Base-by-base conservation (phyloP, 495 filamentous ascomycete genomes). In the Penicillium chermesinum region DNA sequence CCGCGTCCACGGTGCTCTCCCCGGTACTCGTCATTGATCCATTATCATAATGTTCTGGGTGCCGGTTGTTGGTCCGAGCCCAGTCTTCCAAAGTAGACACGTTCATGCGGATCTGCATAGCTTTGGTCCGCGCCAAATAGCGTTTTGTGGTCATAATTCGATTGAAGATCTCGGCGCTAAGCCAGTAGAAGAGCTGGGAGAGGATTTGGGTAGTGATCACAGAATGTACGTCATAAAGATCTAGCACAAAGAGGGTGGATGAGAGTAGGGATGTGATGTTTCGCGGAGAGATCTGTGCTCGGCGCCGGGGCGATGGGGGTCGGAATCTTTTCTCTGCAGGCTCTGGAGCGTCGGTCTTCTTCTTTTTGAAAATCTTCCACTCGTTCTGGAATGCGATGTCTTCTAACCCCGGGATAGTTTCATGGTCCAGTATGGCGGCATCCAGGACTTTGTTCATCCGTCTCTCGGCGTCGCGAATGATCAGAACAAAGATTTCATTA, bases 51-150 rank as follows among this genome's bases (percentile, higher is more conserved):
- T 97, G 93, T 62, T 96, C 93, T 7, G 93, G 91, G 54, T 94
- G 82, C 13, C 94, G 82, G 58, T 95, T 97, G 67, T 97, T 99
- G 19, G 77, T 72, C 12, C 90, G 78, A 1, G 91, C 93, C 93
- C 93, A 99, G 61, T 99, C 93, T 65, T 99, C 93, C 36, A 99
- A 74, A 2, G 79, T 81, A 3, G 93, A 97, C 19, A 97, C 83
- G 62, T 99, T 99, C 88, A 99, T 96, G 50, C 93, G 88, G 50
- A 99, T 96, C 59, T 99, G 94, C 93, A 99, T 97, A 5, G 93
- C 93, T 64, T 99, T 99, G 12, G 93, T 99, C 22, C 93, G 83
- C 4, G 93, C 91, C 6, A 99, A 79, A 58, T 96, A 99, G 63
- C 90, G 88, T 47, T 88, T 85, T 51, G 90, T 96, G 12, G 86